Base-by-base conservation (phyloP, 257 asterid genomes). In the Scutellaria minor region DNA sequence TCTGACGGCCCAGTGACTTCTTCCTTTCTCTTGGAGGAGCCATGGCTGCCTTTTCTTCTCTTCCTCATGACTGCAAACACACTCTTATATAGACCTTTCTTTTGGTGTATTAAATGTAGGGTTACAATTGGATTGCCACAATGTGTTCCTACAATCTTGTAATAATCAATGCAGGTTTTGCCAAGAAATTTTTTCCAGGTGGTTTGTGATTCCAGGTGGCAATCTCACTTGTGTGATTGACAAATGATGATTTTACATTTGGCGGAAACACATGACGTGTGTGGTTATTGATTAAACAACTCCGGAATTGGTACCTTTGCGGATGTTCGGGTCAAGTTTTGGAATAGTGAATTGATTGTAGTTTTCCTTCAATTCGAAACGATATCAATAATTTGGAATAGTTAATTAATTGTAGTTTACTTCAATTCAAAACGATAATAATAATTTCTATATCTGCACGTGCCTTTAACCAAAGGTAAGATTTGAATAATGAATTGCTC, bases 1-100 rank as follows among this genome's bases (percentile, higher is more conserved):
- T 84, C 45, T 45, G 70, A 7, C 86, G 78, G 5, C 88, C 88
- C 56, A 20, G 74, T 1, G 86, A 78, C 68, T 61, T 79, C 73
- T 65, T 81, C 70, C 51, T 78, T 24, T 55, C 55, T 9, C 24
- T 40, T 0, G 79, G 80, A 56, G 84, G 84, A 73, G 82, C 86
- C 86, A 82, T 81, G 39, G 37, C 35, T 27, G 35, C 35, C 35
- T 27, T 2, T 3, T 27, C 3, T 27, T 2, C 35, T 27, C 0
- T 27, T 18, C 18, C 18, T 24, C 27, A 24, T 5, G 60, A 31
- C 40, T 22, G 40, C 66, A 11, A 64, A 13, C n/a, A 39, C 72
- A 13, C 37, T 3, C 37, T 73, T 80, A 73, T 63, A 81, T 77
- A 81, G 68, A 59, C 6, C 57, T 57, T 35, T 13, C 71, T 5